A percentile compares a stretch with the other conserved stretches of the same genome.
These are phyloP conservation scores for Eutrema heterophyllum DNA, from an alignment of 345 rosid species.

Conservation along the genomic window DNA sequence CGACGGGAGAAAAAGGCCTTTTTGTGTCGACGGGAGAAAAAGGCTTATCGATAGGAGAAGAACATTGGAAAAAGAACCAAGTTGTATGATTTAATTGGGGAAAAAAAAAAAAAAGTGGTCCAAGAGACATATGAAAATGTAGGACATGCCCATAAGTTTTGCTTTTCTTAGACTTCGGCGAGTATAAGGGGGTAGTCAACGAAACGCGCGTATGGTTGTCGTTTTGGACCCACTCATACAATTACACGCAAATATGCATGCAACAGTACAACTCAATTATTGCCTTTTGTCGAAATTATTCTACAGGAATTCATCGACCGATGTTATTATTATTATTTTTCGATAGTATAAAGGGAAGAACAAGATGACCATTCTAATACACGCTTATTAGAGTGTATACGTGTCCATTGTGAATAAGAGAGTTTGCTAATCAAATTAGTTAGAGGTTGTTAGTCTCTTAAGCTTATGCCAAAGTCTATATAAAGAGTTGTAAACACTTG, in stretches of 20 bases:
- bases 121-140: slow-evolving; percentile 17
- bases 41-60: not conserved
- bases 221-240: slow-evolving; percentile 20
- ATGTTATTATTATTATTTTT: not conserved
- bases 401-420: too few relatives aligned
- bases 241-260: slow-evolving; percentile 23
- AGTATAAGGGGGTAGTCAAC: slow-evolving; percentile 24
- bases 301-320: slow-evolving; percentile 30
- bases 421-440: too few relatives aligned
- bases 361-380: not conserved
- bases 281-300: not conserved
- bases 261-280: slow-evolving; percentile 22
- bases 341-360: not conserved
- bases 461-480: too few relatives aligned
- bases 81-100: not conserved
- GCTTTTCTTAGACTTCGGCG: not conserved
- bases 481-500: too few relatives aligned
- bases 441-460: too few relatives aligned
- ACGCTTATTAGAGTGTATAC: not conserved
- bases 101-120: slow-evolving; percentile 1
- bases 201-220: slow-evolving; percentile 30
- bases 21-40: slow-evolving; percentile 25
- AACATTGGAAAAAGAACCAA: slow-evolving; percentile 9
- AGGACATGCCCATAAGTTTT: slow-evolving; percentile 17
- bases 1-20: slow-evolving; percentile 17